Evolutionary conservation across 148 eudicot genomes (phyloP).

Genomic region (Amaranthus cruentus): DNA sequence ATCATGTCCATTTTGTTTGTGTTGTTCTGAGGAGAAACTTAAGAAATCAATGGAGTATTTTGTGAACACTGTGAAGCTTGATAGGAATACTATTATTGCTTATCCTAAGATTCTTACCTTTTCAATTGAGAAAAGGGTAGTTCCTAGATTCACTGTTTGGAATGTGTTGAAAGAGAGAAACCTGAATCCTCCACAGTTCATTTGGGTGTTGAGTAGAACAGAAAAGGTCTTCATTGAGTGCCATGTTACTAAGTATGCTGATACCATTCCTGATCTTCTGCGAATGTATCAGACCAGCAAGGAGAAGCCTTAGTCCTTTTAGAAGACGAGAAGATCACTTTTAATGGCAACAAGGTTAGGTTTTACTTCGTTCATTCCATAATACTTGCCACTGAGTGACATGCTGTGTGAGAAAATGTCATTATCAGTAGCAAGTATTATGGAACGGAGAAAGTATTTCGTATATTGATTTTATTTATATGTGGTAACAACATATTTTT

Average conservation of each 20-base stretch:
- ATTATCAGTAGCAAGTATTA: too few relatives aligned
- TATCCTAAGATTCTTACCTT: constrained; percentile 15
- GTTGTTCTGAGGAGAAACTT: constrained; percentile 24
- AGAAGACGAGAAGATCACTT: too few relatives aligned
- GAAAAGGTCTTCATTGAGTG: constrained; percentile 7
- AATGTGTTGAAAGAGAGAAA: constrained; percentile 3
- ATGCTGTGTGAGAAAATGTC: too few relatives aligned
- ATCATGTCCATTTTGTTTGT: constrained; percentile 9
- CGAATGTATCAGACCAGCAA: neutral
- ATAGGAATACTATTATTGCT: constrained; percentile 8
- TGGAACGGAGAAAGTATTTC: too few relatives aligned
- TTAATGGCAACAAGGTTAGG: too few relatives aligned
- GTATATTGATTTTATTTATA: too few relatives aligned
- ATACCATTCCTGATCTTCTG: constrained; percentile 3
- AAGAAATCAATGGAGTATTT: constrained; percentile 13
- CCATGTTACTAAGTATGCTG: constrained; percentile 8
- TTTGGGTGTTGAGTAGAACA: constrained; percentile 11
- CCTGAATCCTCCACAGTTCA: neutral
- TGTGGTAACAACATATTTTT: too few relatives aligned
- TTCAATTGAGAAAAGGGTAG: constrained; percentile 17
- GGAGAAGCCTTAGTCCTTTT: neutral
- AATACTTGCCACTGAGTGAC: too few relatives aligned
- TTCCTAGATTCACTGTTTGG: constrained; percentile 12
- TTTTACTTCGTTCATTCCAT: too few relatives aligned
- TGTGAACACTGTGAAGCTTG: constrained; percentile 18